These are phyloP conservation scores for Pelargonium cotyledonis DNA, from an alignment of 441 rosid genomes.

Conservation along the genomic window DNA sequence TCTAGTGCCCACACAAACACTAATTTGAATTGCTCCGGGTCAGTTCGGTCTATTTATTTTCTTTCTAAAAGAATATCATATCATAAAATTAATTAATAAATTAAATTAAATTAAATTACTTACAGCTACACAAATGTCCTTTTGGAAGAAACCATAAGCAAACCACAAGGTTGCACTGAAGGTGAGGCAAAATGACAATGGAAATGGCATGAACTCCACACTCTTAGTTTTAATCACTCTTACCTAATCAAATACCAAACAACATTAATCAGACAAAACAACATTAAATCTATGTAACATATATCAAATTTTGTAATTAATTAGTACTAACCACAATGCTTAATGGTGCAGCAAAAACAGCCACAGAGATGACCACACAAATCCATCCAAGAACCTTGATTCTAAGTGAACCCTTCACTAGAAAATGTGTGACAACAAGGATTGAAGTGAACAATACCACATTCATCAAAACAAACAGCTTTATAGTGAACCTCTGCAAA, in stretches of 20 bases:
- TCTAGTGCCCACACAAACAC: too few relatives aligned
- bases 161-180: conserved; percentile 82
- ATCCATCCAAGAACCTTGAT: conserved; percentile 69
- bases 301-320: background rate
- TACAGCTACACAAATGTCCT: conserved; percentile 69
- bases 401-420: conserved; percentile 21
- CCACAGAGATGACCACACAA: conserved; percentile 56
- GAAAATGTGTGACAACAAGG: conserved; percentile 39
- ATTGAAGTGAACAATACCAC: conserved; percentile 45
- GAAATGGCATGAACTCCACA: conserved; percentile 91
- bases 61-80: too few relatives aligned
- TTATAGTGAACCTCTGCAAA: conserved; percentile 56
- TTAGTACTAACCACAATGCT: conserved; percentile 48
- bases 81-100: too few relatives aligned
- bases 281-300: background rate
- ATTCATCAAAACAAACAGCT: conserved; percentile 44
- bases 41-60: too few relatives aligned
- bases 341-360: conserved; percentile 79
- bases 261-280: background rate
- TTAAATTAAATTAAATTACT: conserved; percentile 17
- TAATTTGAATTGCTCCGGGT: too few relatives aligned
- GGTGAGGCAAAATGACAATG: conserved; percentile 67
- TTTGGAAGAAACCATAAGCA: conserved; percentile 50
- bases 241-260: conserved; percentile 30
- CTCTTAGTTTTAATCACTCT: conserved; percentile 67